phyloP scores from a whole-genome alignment of 768 basidiomycete genomes.

The Termitomyces sp. region DNA sequence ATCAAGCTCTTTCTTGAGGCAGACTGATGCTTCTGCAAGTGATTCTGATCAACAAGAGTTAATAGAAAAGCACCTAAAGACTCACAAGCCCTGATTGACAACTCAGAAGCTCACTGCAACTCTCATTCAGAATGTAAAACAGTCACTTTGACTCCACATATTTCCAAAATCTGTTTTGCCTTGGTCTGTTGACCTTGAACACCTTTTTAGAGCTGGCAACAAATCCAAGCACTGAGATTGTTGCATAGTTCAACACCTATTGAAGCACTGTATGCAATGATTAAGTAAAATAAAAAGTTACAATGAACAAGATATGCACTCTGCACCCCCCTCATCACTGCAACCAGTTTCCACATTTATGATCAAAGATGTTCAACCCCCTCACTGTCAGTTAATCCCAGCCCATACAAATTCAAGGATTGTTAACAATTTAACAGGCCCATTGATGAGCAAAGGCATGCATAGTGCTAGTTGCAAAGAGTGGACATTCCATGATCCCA shows the following conservation, averaged over 20 bases:
- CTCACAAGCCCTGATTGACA: slow-evolving; percentile 25
- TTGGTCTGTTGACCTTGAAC: slow-evolving; percentile 9
- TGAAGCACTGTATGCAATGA: too few relatives aligned
- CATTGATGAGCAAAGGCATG: slow-evolving; percentile 33
- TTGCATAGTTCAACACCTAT: slow-evolving; percentile 17
- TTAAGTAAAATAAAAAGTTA: slow-evolving; percentile 4
- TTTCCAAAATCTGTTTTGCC: too few relatives aligned
- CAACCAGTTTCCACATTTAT: slow-evolving; percentile 27
- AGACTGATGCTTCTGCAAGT: slow-evolving; percentile 23
- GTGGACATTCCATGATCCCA: neutral
- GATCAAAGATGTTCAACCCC: slow-evolving; percentile 32
- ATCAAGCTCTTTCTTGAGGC: neutral
- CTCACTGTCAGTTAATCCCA: slow-evolving; percentile 22
- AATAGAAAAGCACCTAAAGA: too few relatives aligned
- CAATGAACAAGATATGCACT: slow-evolving; percentile 27
- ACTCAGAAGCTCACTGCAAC: slow-evolving; percentile 25
- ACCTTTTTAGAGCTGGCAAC: slow-evolving; percentile 12
- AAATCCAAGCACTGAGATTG: slow-evolving; percentile 31
- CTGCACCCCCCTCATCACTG: too few relatives aligned
- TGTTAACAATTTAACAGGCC: slow-evolving; percentile 23
- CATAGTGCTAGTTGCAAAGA: slow-evolving; percentile 30
- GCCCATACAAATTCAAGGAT: slow-evolving; percentile 22
- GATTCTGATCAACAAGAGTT: too few relatives aligned
- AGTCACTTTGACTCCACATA: slow-evolving; percentile 11
- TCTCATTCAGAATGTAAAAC: slow-evolving; percentile 29